Evolutionary conservation across 768 basidiomycete species (phyloP).

Genomic region (Tephrocybe sp.): DNA sequence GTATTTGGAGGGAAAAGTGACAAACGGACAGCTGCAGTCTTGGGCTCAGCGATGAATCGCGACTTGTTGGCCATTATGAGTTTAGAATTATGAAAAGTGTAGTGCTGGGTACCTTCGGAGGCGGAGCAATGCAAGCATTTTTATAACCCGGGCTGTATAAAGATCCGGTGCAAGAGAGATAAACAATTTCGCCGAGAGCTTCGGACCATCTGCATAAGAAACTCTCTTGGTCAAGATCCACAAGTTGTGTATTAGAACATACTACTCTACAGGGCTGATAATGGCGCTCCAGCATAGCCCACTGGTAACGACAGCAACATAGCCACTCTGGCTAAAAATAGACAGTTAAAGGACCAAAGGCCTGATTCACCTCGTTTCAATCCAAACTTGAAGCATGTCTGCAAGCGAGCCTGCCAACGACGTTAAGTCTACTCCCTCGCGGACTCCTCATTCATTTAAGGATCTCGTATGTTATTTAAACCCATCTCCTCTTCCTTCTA

Average conservation of each 20-base stretch:
- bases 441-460: constrained; percentile 18
- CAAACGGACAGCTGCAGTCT: constrained; percentile 72
- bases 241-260: too few species aligned
- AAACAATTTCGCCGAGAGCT: too few species aligned
- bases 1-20: background rate
- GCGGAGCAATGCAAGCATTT: background rate
- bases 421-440: constrained; percentile 10
- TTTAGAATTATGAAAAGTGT: background rate
- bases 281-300: too few species aligned
- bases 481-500: background rate
- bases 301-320: background rate
- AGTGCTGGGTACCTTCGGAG: background rate
- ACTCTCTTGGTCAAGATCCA: too few species aligned
- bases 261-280: too few species aligned
- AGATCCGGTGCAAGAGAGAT: too few species aligned
- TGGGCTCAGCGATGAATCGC: constrained; percentile 62
- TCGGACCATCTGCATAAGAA: too few species aligned
- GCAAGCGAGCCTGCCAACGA: constrained; percentile 8
- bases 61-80: constrained; percentile 28
- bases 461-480: constrained; percentile 18
- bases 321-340: too few species aligned
- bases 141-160: background rate
- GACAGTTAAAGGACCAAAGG: background rate
- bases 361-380: background rate
- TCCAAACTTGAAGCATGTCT: constrained; percentile 7